Base-by-base conservation (phyloP, 768 basidiomycete species). In the Amanita rubescens region DNA sequence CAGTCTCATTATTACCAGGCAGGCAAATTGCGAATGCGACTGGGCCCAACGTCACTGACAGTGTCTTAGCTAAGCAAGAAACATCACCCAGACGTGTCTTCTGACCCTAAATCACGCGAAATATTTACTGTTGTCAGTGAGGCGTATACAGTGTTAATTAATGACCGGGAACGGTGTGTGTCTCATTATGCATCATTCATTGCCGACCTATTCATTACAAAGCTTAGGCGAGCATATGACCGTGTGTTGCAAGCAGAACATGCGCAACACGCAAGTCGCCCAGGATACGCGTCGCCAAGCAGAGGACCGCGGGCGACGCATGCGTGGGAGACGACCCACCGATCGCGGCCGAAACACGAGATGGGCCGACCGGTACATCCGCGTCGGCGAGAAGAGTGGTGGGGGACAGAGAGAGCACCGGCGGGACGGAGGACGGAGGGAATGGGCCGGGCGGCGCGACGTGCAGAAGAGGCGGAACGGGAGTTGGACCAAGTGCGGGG, bases 51-150 rank as follows among this genome's bases (percentile, higher is more conserved):
- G 14, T 9, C 19, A 24, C 19, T 25, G 27, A 45, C 14, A 27
- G 14, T 38, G 24, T 33, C 45, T 30, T 30, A 75, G 73, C 58
- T 76, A 55, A 76, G 75, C 65, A 77, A 75, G 60, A 61, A 62
- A 54, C 74, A 77, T 53, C 77, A 78, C 58, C 77, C 77, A 1
- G 77, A 78, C 54, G 66, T 78, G 20, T 71, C 76, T 3, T 68
- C 72, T 11, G 73, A 76, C 44, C 69, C 70, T 3, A 59, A 62
- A 24, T 75, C 75, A 4, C 65, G 62, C 34, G 65, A 69, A 6
- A 55, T 72, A 5, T 78, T 75, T 54, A 59, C 63, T 11, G 68
- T 69, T 24, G 69, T 71, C 6, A 73, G 69, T 43, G 74, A 75
- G 55, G 77, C 76, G 0, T 78, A 78, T 57, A 57, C 74, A 2